Evolutionary conservation across 73 alveolate species (phyloP).

Genomic region (Tetrahymena thermophila): DNA sequence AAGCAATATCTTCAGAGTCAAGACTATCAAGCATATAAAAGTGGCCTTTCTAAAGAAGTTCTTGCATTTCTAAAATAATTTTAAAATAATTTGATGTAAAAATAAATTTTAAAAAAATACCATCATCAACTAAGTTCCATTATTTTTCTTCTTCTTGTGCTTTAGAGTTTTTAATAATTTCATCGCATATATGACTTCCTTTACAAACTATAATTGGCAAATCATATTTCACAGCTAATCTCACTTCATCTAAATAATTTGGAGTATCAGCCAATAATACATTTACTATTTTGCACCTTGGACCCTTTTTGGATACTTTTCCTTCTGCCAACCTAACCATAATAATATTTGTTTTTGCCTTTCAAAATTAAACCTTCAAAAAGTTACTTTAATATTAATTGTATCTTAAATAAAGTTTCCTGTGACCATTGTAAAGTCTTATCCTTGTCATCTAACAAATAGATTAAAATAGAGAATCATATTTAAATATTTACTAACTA

Average conservation of each 20-base stretch:
- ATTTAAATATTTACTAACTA: neutral
- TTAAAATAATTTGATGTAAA: neutral
- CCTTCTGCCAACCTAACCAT: constrained; percentile 30
- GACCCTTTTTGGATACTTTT: constrained; percentile 3
- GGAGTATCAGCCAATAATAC: constrained; percentile 29
- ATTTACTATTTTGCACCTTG: constrained; percentile 23
- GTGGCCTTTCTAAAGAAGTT: constrained; percentile 11
- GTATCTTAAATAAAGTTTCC: constrained; percentile 16
- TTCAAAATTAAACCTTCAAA: neutral
- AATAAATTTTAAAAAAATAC: neutral
- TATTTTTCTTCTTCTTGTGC: neutral
- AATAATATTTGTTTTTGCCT: neutral
- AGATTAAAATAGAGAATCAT: neutral
- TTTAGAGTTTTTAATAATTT: constrained; percentile 11
- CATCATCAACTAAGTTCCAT: neutral
- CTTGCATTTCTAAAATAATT: constrained; percentile 3
- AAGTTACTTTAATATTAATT: neutral
- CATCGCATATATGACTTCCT: constrained; percentile 22
- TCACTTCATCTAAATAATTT: constrained; percentile 33
- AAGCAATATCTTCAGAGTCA: constrained; percentile 30
- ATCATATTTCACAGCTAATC: constrained; percentile 25
- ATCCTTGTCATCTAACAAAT: constrained; percentile 22
- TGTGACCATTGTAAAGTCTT: constrained; percentile 8
- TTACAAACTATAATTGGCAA: constrained; percentile 31
- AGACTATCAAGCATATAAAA: constrained; percentile 12